Conservation (phyloP, 495 filamentous ascomycete species). For the Penicillium psychrofluorescens region DNA sequence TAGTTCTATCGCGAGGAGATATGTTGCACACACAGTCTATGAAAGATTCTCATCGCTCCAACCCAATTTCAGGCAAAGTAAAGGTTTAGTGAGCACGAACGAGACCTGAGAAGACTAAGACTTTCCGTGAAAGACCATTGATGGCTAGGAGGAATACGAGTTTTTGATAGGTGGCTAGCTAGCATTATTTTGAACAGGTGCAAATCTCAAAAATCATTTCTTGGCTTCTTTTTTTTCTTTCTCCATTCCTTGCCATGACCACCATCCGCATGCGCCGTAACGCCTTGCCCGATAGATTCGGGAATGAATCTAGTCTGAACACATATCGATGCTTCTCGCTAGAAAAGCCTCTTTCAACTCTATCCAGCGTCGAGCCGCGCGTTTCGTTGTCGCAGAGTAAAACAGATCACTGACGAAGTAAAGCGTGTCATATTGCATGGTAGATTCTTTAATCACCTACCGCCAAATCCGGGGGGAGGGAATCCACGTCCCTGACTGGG, state of each 20-base stretch:
- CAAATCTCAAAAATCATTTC: constrained; percentile 18
- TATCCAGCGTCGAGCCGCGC: constrained; percentile 3
- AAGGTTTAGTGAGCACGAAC: too few relatives aligned
- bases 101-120: too few relatives aligned
- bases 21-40: too few relatives aligned
- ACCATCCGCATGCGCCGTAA: constrained; percentile 43
- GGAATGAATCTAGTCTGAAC: constrained; percentile 18
- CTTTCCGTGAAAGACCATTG: too few relatives aligned
- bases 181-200: constrained; percentile 29
- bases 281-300: constrained; percentile 37
- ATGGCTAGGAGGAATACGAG: too few relatives aligned
- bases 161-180: constrained; percentile 6
- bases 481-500: constrained; percentile 60
- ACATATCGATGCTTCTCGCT: constrained; percentile 4
- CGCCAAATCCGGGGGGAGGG: constrained; percentile 69
- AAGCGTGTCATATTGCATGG: constrained; percentile 16
- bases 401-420: constrained; percentile 13
- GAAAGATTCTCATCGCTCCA: too few relatives aligned
- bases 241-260: constrained; percentile 22
- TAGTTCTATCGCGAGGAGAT: too few relatives aligned
- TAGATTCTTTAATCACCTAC: constrained; percentile 46
- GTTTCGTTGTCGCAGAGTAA: constrained; percentile 3
- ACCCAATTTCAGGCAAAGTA: too few relatives aligned
- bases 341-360: constrained; percentile 2
- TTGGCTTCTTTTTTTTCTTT: constrained; percentile 19